Evolutionary conservation across 352 stramenopile genomes (phyloP), one percentile per base, ranked within the genome.

Genomic region (Hyaloperonospora arabidopsidis): DNA sequence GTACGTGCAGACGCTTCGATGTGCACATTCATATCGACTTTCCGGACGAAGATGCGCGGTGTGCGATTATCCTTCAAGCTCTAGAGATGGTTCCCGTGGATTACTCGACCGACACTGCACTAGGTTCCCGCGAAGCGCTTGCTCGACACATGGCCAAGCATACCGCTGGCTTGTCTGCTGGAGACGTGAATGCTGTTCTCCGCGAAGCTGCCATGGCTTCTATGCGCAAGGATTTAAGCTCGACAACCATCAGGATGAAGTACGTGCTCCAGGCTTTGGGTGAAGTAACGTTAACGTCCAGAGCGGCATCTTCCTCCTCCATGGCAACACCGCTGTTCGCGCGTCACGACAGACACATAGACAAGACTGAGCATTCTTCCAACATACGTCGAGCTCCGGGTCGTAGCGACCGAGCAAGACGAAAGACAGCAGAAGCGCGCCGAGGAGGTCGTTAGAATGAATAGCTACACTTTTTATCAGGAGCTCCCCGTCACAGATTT

Each of bases 151-250:
- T 93, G 18, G 79, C 76, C 10, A 68, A 77, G 1, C 64, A 67
- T n/a, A 86, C 80, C 2, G 54, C 47, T 34, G 76, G 71, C 0
- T 73, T 78, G 25, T 76, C 79, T 17, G 81, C 79, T 36, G 70
- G 68, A 35, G 76, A 90, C 11, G 57, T 93, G 38, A 59, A 56
- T 43, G 70, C 79, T 1, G 65, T 93, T 32, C 77, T 93, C 46
- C 79, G 76, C 1, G 80, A 93, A 64, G 80, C 83, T 29, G 79
- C 80, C 8, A 86, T 93, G 73, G 68, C 80, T 1, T 79, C 74
- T 2, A 73, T 93, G 66, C 76, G 83, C 13, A 65, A 83, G 7
- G 57, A 76, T 21, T 65, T 93, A n/a, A 53, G 74, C 8, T 62
- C 65, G 4, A 57, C 59, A 0, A 69, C 23, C 38, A 60, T 93